Conservation (phyloP, 2,329 filamentous ascomycete genomes). For the Aspergillus texensis region DNA sequence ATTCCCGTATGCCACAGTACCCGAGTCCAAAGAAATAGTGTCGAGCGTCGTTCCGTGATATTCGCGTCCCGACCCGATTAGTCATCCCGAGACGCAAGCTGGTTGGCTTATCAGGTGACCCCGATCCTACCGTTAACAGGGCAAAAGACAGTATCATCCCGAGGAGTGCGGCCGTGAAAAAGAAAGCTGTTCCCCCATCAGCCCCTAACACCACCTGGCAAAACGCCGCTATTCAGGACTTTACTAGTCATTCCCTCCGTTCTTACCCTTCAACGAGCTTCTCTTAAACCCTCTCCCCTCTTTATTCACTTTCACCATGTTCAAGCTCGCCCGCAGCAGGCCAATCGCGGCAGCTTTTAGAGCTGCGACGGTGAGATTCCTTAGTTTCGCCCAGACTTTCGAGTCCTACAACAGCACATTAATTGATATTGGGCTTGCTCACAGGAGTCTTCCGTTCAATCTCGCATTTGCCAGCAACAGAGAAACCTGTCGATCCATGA, state of each 20-base stretch:
- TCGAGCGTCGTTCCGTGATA: constrained; percentile 29
- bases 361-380: constrained; percentile 69
- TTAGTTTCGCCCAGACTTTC: neutral
- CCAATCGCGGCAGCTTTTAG: constrained; percentile 78
- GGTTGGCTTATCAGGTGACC: constrained; percentile 32
- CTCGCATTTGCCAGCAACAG: constrained; percentile 69
- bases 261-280: constrained; percentile 7
- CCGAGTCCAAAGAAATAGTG: neutral
- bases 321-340: constrained; percentile 76
- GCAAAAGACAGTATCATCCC: constrained; percentile 31
- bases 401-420: constrained; percentile 40
- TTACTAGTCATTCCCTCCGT: constrained; percentile 13
- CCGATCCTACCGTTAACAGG: constrained; percentile 29
- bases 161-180: constrained; percentile 35
- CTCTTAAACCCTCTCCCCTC: constrained; percentile 22
- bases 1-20: neutral
- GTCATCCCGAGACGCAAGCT: constrained; percentile 30
- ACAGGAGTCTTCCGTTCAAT: constrained; percentile 60
- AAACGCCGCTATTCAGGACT: constrained; percentile 20
- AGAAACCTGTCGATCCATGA: constrained; percentile 96
- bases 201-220: constrained; percentile 15
- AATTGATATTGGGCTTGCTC: constrained; percentile 50
- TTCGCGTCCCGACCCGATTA: constrained; percentile 34
- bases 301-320: constrained; percentile 64
- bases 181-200: constrained; percentile 38